phyloP scores from a whole-genome alignment of 352 stramenopile genomes.

The Pythium apleroticum region DNA sequence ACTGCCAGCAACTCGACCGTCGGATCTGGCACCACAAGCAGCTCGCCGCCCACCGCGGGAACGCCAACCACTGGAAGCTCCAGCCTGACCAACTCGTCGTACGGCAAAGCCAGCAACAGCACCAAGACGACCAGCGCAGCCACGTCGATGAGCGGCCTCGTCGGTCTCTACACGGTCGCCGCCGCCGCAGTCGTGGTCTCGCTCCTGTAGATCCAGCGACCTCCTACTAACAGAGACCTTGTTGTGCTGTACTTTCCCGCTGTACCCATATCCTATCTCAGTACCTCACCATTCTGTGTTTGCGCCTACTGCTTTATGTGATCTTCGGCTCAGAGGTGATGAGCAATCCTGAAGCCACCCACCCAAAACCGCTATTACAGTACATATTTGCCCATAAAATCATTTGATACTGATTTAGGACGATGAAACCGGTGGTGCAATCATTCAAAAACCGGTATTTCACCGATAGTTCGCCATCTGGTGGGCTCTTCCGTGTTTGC shows the following conservation, averaged over 20 bases:
- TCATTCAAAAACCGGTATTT: conserved; percentile 1
- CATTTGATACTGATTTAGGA: conserved; percentile 14
- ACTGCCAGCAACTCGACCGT: too few species aligned
- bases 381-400: too few species aligned
- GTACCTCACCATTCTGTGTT: neutral
- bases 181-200: neutral
- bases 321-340: neutral
- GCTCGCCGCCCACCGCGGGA: too few species aligned
- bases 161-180: neutral
- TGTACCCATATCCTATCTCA: neutral
- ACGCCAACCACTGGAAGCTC: too few species aligned
- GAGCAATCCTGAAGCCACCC: neutral
- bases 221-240: neutral
- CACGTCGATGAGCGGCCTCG: too few species aligned
- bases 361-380: neutral
- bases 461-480: neutral
- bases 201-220: neutral
- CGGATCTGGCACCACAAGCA: too few species aligned
- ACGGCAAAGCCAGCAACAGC: neutral
- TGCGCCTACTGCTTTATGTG: neutral
- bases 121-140: neutral
- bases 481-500: conserved; percentile 4
- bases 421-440: neutral
- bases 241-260: neutral
- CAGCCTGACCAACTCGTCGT: too few species aligned